Evolutionary conservation across 306 rosid genomes (phyloP).

Genomic region (Vigna hirtella): DNA sequence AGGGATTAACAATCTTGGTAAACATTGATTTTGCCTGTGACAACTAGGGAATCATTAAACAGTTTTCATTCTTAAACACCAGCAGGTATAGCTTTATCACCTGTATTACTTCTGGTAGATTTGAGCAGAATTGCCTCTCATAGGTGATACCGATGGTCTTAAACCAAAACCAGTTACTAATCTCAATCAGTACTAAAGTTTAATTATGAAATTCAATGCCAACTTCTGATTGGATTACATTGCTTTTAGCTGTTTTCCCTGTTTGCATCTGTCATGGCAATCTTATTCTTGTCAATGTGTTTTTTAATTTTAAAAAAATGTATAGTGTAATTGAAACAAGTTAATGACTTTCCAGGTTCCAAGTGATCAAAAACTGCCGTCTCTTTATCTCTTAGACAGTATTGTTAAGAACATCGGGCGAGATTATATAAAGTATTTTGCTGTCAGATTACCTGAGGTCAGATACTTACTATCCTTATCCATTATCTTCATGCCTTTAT

Average conservation of each 20-base stretch:
- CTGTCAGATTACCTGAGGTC: conserved; percentile 90
- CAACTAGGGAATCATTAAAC: neutral
- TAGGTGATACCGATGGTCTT: neutral
- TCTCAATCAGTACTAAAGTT: conserved; percentile 7
- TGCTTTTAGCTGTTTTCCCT: conserved; percentile 27
- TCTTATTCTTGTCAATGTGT: conserved; percentile 33
- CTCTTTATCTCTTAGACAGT: conserved; percentile 98
- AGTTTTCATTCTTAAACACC: neutral
- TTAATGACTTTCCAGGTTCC: conserved; percentile 77
- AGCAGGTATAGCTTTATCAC: neutral
- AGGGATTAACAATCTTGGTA: conserved; percentile 8
- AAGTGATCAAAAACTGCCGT: conserved; percentile 92
- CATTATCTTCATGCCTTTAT: conserved; percentile 14
- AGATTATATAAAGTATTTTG: conserved; percentile 92
- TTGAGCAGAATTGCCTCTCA: neutral
- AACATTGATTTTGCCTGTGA: neutral
- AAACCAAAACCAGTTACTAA: neutral
- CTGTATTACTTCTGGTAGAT: too few species aligned
- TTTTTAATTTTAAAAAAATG: conserved; percentile 29
- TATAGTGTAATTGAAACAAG: conserved; percentile 35
- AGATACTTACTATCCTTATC: conserved; percentile 52
- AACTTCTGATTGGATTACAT: neutral
- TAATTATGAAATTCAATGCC: conserved; percentile 25
- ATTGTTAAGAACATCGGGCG: conserved; percentile 98
- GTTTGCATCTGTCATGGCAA: conserved; percentile 17